Evolutionary conservation across 495 filamentous ascomycete species (phyloP), one percentile per base, ranked within the genome.

Genomic region (Penicillium canescens): DNA sequence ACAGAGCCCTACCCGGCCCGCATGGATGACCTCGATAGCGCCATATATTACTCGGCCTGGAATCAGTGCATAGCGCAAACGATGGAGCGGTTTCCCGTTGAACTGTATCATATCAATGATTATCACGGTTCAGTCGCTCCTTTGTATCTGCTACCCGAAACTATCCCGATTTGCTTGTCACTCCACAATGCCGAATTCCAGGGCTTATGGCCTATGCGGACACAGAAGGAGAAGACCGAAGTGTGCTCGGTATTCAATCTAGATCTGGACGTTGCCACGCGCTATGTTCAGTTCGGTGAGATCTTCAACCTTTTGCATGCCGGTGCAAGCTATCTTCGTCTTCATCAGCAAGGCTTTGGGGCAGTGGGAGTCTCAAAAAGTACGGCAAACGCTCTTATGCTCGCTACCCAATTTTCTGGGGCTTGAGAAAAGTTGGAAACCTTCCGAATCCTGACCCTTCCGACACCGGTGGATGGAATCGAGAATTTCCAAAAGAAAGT

Each of bases 91-190:
- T 82, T 82, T 41, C 80, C 84, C 0, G 75, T 89, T 40, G 86
- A 91, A 59, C 62, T 91, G 18, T 91, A 91, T 62, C 88, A 91
- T 64, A 86, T 90, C 62, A 91, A 91, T 66, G 88, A 91, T 63
- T 91, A 90, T 63, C 88, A 91, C 54, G 88, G 88, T 28, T 84
- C 87, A 14, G 68, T 87, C 6, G 88, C 88, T 35, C 87, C 86
- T 10, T 71, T 91, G 6, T 86, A 91, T 54, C 75, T 89, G 14
- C 75, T 90, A 4, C 87, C 87, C 12, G 70, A 80, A 35, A 86
- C 74, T 1, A 61, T 78, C 39, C 78, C 76, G 1, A 60, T 70
- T 11, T 77, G 71, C 39, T 62, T 79, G 3, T 82, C 77, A n/a
- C 77, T 83, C 14, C 83, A 86, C 66, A 86, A 90, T 55, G 87